A percentile compares a stretch with the other conserved stretches of the same genome.
Conservation (phyloP, 2,329 filamentous ascomycete species). For the Aspergillus aculeatinus region DNA sequence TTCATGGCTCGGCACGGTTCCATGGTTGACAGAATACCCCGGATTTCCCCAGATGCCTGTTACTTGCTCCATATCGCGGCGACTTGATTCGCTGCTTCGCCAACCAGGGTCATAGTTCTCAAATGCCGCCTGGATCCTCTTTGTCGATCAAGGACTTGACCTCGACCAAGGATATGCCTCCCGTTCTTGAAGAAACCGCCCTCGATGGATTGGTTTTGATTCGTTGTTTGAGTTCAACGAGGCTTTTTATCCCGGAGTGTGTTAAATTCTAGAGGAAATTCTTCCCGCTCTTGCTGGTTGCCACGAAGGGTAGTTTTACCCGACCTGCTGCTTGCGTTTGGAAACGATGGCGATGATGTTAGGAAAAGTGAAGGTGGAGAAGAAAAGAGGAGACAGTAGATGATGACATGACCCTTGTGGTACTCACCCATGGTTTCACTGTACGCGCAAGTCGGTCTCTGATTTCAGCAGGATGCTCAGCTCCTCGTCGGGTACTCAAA, state of each 20-base stretch:
- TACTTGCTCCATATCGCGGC: background rate
- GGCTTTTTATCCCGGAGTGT: background rate
- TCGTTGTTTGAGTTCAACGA: background rate
- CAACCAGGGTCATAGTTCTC: background rate
- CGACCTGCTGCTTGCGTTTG: background rate
- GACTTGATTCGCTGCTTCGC: background rate
- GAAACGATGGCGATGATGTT: background rate
- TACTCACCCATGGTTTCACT: constrained; percentile 1
- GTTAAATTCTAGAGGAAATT: constrained; percentile 16
- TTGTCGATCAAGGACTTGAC: background rate
- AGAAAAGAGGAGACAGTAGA: constrained; percentile 4
- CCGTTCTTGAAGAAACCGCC: too few species aligned
- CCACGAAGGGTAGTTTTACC: constrained; percentile 12
- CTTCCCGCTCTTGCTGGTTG: constrained; percentile 14
- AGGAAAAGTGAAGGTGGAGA: background rate
- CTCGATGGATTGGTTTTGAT: too few species aligned
- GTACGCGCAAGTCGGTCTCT: background rate
- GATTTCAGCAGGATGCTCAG: background rate
- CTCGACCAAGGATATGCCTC: background rate
- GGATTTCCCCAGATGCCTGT: background rate
- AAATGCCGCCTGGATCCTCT: background rate
- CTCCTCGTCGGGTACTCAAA: background rate
- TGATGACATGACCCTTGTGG: background rate
- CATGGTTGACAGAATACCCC: constrained; percentile 4
- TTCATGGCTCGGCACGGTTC: constrained; percentile 5